Conservation (phyloP, 768 basidiomycete species). For the Boletus reticulatus region DNA sequence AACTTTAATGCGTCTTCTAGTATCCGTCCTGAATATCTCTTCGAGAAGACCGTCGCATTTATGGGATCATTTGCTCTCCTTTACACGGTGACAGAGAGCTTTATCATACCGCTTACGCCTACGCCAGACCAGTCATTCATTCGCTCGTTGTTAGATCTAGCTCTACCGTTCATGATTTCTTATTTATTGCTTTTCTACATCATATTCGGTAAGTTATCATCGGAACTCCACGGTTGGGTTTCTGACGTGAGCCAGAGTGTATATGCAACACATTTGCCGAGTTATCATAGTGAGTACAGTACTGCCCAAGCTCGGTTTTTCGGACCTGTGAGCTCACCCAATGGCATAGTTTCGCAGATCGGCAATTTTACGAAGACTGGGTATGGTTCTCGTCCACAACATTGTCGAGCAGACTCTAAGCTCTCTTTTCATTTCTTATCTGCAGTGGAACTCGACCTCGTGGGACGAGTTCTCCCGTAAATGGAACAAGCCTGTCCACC, state of each 20-base stretch:
- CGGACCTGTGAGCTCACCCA: background rate
- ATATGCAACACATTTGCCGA: slow-evolving; percentile 97
- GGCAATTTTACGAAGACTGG: slow-evolving; percentile 98
- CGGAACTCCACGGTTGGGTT: background rate
- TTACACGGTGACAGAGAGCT: slow-evolving; percentile 89
- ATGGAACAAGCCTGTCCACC: slow-evolving; percentile 97
- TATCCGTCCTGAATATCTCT: slow-evolving; percentile 48
- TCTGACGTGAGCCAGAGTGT: slow-evolving; percentile 57
- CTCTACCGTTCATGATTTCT: slow-evolving; percentile 91
- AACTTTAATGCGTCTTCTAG: slow-evolving; percentile 7
- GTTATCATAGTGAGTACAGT: slow-evolving; percentile 73
- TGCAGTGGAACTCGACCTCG: slow-evolving; percentile 93
- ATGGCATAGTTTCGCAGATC: slow-evolving; percentile 79
- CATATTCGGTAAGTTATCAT: slow-evolving; percentile 59
- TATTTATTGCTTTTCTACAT: slow-evolving; percentile 87
- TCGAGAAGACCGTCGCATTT: slow-evolving; percentile 73
- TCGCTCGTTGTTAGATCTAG: slow-evolving; percentile 77
- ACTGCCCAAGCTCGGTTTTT: background rate
- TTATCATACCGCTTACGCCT: slow-evolving; percentile 84
- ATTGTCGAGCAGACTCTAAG: background rate
- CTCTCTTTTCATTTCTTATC: background rate
- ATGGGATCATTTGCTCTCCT: slow-evolving; percentile 96
- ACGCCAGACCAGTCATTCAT: slow-evolving; percentile 67
- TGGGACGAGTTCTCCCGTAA: slow-evolving; percentile 98
- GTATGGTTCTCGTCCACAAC: slow-evolving; percentile 33